Percentiles rank a stretch among this genome's conserved stretches.
Conservation (phyloP, 305 asterid genomes). For the Lippia alba region DNA sequence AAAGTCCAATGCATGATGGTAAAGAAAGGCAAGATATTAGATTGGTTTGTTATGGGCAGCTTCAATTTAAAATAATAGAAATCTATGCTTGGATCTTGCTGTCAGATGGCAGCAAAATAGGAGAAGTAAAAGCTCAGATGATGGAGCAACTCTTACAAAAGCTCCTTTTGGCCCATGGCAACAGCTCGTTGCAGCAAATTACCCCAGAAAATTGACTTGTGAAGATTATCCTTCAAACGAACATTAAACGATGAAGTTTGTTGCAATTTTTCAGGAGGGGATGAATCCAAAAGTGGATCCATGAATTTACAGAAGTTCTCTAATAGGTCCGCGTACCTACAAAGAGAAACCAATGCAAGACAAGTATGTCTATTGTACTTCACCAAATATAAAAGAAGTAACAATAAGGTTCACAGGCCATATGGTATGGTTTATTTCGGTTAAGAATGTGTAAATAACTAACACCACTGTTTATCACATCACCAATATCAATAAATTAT, state of each 20-base stretch:
- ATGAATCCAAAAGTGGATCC: slow-evolving; percentile 86
- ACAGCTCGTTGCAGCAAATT: slow-evolving; percentile 64
- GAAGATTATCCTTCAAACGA: slow-evolving; percentile 70
- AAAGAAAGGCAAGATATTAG: slow-evolving; percentile 24
- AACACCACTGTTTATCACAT: not conserved
- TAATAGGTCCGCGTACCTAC: slow-evolving; percentile 75
- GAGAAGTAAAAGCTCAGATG: slow-evolving; percentile 29
- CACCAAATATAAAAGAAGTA: not conserved
- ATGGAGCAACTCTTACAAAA: slow-evolving; percentile 64
- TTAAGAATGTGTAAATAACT: not conserved
- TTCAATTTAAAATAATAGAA: slow-evolving; percentile 16
- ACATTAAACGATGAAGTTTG: slow-evolving; percentile 51
- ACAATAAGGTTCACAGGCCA: not conserved
- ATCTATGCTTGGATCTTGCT: slow-evolving; percentile 17
- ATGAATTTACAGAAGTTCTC: slow-evolving; percentile 83
- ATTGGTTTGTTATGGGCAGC: not conserved
- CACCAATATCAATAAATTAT: slow-evolving; percentile 14
- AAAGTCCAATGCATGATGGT: slow-evolving; percentile 35
- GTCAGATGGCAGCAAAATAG: slow-evolving; percentile 20
- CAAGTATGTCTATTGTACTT: not conserved
- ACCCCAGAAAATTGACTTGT: slow-evolving; percentile 83
- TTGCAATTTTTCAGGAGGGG: slow-evolving; percentile 78
- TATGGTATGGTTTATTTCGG: slow-evolving; percentile 6
- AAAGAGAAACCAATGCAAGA: slow-evolving; percentile 19
- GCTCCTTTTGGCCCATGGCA: slow-evolving; percentile 79